A percentile compares a stretch with the other conserved stretches of the same genome.
These are phyloP conservation scores for Pseudogymnoascus sp. DNA, from an alignment of 2,329 filamentous ascomycete species.

Conservation along the genomic window DNA sequence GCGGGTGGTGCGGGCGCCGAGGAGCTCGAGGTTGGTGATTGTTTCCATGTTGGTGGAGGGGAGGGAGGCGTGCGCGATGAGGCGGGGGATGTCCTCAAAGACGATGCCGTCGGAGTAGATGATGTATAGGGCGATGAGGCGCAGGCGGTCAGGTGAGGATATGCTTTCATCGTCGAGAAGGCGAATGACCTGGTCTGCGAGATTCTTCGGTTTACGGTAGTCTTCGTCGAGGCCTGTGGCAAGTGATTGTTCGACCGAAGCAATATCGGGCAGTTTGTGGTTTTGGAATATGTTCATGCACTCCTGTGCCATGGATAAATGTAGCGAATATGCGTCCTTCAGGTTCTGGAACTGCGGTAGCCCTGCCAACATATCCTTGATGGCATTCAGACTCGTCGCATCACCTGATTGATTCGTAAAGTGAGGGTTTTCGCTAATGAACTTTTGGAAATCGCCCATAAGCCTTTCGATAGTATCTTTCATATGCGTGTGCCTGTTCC, in stretches of 20 bases:
- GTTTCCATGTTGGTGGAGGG: slow-evolving; percentile 66
- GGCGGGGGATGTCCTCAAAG: slow-evolving; percentile 71
- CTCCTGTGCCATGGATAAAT: slow-evolving; percentile 93
- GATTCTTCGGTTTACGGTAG: slow-evolving; percentile 79
- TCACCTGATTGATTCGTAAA: slow-evolving; percentile 70
- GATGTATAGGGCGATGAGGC: slow-evolving; percentile 78
- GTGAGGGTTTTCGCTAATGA: slow-evolving; percentile 84
- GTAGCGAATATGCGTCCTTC: slow-evolving; percentile 90
- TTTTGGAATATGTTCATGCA: slow-evolving; percentile 90
- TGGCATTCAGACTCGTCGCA: slow-evolving; percentile 74
- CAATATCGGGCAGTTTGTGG: slow-evolving; percentile 78
- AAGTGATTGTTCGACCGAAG: slow-evolving; percentile 80
- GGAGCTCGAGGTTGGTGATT: slow-evolving; percentile 69
- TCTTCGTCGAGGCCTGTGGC: slow-evolving; percentile 92
- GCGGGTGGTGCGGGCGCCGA: slow-evolving; percentile 67
- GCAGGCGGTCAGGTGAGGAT: slow-evolving; percentile 64
- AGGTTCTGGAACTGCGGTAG: slow-evolving; percentile 91
- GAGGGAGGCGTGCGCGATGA: slow-evolving; percentile 76
- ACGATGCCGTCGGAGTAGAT: slow-evolving; percentile 83
- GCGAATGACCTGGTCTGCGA: slow-evolving; percentile 76
- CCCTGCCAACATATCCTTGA: slow-evolving; percentile 95
- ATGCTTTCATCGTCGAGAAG: slow-evolving; percentile 81
- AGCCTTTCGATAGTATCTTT: slow-evolving; percentile 94
- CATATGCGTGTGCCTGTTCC: slow-evolving; percentile 93
- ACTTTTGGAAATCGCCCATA: slow-evolving; percentile 86